Evolutionary conservation across 345 rosid genomes (phyloP).

Genomic region (Microthlaspi erraticum): DNA sequence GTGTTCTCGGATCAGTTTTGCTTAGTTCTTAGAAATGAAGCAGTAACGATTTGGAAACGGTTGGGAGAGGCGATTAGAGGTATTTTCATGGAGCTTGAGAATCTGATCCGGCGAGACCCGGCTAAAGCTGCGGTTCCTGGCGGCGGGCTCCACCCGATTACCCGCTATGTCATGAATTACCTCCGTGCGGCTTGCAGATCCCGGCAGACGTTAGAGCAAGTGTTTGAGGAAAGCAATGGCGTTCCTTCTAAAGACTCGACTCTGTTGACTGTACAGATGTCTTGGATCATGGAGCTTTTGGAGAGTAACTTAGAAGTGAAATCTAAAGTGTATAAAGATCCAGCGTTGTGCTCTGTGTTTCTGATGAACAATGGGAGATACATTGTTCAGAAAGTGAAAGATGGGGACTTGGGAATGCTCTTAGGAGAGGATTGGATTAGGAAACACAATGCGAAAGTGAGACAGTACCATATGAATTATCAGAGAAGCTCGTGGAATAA

Average conservation of each 20-base stretch:
- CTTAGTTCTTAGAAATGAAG: conserved; percentile 72
- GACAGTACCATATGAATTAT: conserved; percentile 60
- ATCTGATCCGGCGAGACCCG: conserved; percentile 86
- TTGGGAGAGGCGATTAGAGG: conserved; percentile 80
- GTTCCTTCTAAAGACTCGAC: conserved; percentile 57
- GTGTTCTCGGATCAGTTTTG: conserved; percentile 82
- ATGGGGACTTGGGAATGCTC: conserved; percentile 67
- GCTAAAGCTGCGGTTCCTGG: conserved; percentile 82
- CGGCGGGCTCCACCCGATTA: conserved; percentile 86
- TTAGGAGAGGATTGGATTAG: conserved; percentile 86
- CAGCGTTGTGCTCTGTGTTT: conserved; percentile 66
- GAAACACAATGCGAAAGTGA: conserved; percentile 76
- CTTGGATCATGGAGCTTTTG: conserved; percentile 90
- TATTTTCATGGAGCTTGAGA: conserved; percentile 92
- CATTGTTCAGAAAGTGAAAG: conserved; percentile 84
- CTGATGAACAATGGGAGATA: conserved; percentile 90
- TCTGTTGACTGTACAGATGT: conserved; percentile 71
- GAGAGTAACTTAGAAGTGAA: conserved; percentile 91
- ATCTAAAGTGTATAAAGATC: conserved; percentile 73
- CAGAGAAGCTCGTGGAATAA: conserved; percentile 81
- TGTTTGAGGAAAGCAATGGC: conserved; percentile 68
- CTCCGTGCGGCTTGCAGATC: conserved; percentile 85
- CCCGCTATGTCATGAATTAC: conserved; percentile 91
- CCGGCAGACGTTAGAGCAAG: conserved; percentile 71
- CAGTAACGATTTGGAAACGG: conserved; percentile 73